These are phyloP conservation scores for Sordariomycetes sp. DNA, from an alignment of 2,329 filamentous ascomycete genomes.

Conservation along the genomic window DNA sequence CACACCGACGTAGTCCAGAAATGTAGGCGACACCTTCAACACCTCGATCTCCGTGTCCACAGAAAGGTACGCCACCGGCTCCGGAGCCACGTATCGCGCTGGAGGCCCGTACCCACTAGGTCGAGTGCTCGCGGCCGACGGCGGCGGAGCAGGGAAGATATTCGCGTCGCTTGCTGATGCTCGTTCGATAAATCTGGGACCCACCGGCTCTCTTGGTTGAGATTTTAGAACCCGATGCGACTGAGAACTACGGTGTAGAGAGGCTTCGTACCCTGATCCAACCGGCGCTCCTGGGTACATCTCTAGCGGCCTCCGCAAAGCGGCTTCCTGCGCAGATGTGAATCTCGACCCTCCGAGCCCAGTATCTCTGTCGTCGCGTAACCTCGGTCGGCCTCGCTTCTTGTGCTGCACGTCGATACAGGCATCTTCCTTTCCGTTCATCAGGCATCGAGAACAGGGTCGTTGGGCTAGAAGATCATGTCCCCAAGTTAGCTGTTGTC, in stretches of 20 bases:
- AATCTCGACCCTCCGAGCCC: slow-evolving; percentile 43
- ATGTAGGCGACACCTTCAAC: slow-evolving; percentile 42
- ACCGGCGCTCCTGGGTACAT: slow-evolving; percentile 35
- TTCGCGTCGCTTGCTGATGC: slow-evolving; percentile 36
- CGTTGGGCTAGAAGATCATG: slow-evolving; percentile 47
- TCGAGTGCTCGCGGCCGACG: slow-evolving; percentile 18
- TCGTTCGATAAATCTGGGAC: slow-evolving; percentile 39
- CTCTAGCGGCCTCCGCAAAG: slow-evolving; percentile 37
- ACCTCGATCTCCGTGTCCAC: slow-evolving; percentile 50
- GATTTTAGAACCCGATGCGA: slow-evolving; percentile 45
- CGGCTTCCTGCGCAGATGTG: slow-evolving; percentile 26
- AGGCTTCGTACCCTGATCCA: slow-evolving; percentile 33
- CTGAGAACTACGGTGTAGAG: slow-evolving; percentile 28
- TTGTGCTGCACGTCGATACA: slow-evolving; percentile 82
- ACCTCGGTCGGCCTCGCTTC: slow-evolving; percentile 66
- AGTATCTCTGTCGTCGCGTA: slow-evolving; percentile 60
- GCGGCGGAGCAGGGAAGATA: slow-evolving; percentile 29
- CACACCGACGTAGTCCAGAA: slow-evolving; percentile 43
- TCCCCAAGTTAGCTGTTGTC: background rate
- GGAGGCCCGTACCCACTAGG: background rate
- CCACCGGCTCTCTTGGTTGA: slow-evolving; percentile 35
- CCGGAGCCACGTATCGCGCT: slow-evolving; percentile 25
- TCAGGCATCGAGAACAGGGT: slow-evolving; percentile 67
- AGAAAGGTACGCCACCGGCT: slow-evolving; percentile 48
- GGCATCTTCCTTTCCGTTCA: slow-evolving; percentile 69